phyloP scores from a whole-genome alignment of 1,284 basidiomycete genomes.

The Inonotus hispidus region DNA sequence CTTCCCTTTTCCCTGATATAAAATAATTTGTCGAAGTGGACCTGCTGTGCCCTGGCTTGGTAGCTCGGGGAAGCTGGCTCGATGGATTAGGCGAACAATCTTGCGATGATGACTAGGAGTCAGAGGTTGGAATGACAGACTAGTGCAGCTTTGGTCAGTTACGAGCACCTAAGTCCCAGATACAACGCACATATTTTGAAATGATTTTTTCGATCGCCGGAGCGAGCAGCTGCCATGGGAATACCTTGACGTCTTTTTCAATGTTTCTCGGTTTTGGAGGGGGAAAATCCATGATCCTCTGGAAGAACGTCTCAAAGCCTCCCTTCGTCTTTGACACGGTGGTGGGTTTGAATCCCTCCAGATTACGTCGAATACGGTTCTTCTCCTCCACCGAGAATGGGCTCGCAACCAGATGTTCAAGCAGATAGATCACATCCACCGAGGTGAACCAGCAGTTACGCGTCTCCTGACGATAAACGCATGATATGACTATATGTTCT shows the following conservation, averaged over 20 bases:
- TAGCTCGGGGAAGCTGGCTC: neutral
- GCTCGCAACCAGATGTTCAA: conserved; percentile 82
- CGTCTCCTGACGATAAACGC: conserved; percentile 82
- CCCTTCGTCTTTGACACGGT: conserved; percentile 86
- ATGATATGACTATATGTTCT: conserved; percentile 69
- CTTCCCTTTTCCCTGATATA: neutral
- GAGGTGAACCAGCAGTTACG: conserved; percentile 86
- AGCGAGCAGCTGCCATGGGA: conserved; percentile 82
- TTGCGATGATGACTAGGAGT: neutral
- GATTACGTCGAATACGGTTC: conserved; percentile 90
- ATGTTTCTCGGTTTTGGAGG: conserved; percentile 94
- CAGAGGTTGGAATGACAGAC: conserved; percentile 11
- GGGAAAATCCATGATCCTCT: conserved; percentile 92
- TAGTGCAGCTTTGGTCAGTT: neutral
- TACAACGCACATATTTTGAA: conserved; percentile 83
- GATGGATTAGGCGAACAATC: neutral
- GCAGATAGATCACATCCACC: conserved; percentile 90
- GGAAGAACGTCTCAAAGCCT: conserved; percentile 82
- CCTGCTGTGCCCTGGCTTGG: neutral
- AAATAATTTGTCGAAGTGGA: neutral
- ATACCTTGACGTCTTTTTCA: conserved; percentile 97
- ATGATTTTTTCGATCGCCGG: conserved; percentile 89
- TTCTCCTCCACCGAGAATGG: conserved; percentile 93
- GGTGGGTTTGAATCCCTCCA: conserved; percentile 87
- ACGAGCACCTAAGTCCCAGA: neutral